These are phyloP conservation scores for Ophiostoma sp. DNA, from an alignment of 2,329 filamentous ascomycete genomes.

Conservation along the genomic window DNA sequence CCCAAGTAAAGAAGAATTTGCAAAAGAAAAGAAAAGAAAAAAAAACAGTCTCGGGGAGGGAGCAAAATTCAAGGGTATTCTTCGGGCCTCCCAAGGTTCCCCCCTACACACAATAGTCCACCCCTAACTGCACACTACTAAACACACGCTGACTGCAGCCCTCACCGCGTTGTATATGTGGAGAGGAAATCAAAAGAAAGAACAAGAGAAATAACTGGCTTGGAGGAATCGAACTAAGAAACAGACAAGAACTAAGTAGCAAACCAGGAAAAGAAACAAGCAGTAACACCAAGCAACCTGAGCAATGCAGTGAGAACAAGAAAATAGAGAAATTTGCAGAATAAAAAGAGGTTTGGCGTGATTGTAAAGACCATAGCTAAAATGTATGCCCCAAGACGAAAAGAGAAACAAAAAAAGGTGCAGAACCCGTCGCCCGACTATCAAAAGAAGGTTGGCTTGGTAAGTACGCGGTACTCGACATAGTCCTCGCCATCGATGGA, in stretches of 20 bases:
- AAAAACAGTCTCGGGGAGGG: background rate
- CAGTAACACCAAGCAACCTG: background rate
- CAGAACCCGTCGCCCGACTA: background rate
- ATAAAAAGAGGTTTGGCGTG: background rate
- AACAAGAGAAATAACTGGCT: background rate
- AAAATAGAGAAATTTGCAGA: background rate
- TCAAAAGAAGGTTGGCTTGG: slow-evolving; percentile 57
- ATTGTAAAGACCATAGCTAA: background rate
- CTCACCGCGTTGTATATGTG: background rate
- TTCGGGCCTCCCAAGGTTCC: background rate
- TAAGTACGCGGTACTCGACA: slow-evolving; percentile 61
- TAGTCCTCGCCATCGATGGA: slow-evolving; percentile 63
- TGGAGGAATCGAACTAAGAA: slow-evolving; percentile 1
- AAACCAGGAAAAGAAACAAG: background rate
- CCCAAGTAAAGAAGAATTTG: too few species aligned
- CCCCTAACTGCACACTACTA: background rate
- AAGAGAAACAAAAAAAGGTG: slow-evolving; percentile 4
- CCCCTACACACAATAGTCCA: background rate
- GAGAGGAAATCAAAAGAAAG: background rate
- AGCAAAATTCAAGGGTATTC: slow-evolving; percentile 17
- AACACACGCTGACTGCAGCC: background rate
- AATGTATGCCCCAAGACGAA: background rate
- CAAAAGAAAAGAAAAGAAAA: background rate
- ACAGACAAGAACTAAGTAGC: background rate
- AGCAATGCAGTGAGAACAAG: background rate